Evolutionary conservation across 164 flowering plant species (phyloP).

Genomic region (Buxus sempervirens): DNA sequence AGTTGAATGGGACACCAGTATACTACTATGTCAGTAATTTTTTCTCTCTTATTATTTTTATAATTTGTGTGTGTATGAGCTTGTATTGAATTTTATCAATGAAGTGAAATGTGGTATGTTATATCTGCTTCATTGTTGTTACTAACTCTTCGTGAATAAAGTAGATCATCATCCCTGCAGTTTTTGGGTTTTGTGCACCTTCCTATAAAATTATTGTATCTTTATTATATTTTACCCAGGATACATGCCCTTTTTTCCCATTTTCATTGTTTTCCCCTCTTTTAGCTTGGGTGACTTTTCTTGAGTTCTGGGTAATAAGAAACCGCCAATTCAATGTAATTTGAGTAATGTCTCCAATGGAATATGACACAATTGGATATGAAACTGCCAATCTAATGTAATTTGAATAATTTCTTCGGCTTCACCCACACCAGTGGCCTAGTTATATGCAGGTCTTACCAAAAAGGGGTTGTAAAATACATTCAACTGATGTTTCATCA

Average conservation of each 20-base stretch:
- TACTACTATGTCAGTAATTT: conserved; percentile 66
- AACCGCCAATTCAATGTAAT: too few species aligned
- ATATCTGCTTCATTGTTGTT: conserved; percentile 1
- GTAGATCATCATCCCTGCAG: neutral
- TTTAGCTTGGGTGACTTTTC: too few species aligned
- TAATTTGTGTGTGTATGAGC: neutral
- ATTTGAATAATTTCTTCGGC: too few species aligned
- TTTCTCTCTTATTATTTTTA: neutral
- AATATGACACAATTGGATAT: too few species aligned
- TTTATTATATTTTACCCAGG: neutral
- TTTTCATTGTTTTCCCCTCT: neutral
- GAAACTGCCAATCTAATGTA: too few species aligned
- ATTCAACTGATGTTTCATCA: neutral
- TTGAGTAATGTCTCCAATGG: neutral
- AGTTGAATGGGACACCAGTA: conserved; percentile 54
- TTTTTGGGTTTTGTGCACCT: neutral
- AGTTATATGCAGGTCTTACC: too few species aligned
- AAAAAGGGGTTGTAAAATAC: too few species aligned
- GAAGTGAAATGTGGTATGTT: neutral
- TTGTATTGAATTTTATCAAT: neutral
- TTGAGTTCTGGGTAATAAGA: too few species aligned
- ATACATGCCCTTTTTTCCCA: neutral
- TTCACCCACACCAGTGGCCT: too few species aligned
- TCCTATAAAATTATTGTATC: neutral
- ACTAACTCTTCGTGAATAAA: neutral